Evolutionary conservation across 23 red algal genomes (phyloP).

Genomic region (Gracilaria gracilis): DNA sequence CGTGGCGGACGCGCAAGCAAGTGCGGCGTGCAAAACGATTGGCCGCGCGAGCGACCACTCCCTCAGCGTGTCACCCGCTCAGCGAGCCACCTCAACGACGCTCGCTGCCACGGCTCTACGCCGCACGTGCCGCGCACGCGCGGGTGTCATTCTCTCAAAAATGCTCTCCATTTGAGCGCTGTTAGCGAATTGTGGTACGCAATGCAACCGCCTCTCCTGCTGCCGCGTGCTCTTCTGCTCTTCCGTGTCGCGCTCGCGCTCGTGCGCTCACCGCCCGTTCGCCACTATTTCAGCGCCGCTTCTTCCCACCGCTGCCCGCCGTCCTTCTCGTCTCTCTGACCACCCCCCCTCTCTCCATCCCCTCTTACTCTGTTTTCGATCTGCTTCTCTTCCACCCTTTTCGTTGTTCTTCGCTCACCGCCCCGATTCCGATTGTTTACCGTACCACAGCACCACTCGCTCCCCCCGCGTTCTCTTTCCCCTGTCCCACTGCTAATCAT

Average conservation of each 20-base stretch:
- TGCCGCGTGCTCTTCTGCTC: neutral
- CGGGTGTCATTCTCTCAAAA: too few species aligned
- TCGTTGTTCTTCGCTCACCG: too few species aligned
- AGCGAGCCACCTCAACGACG: neutral
- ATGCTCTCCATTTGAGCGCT: too few species aligned
- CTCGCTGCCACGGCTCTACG: neutral
- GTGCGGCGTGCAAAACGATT: neutral
- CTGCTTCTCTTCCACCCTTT: neutral
- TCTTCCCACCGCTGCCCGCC: neutral
- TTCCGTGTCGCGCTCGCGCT: neutral
- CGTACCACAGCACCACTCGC: too few species aligned
- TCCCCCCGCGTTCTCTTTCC: too few species aligned
- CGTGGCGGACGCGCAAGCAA: neutral
- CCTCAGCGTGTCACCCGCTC: too few species aligned
- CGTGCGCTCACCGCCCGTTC: slow-evolving; percentile 15
- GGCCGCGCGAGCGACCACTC: neutral
- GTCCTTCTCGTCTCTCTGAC: neutral
- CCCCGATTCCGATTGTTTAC: too few species aligned
- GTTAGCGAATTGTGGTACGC: too few species aligned
- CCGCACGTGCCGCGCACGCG: neutral
- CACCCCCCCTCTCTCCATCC: neutral
- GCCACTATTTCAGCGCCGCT: slow-evolving; percentile 17
- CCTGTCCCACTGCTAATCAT: too few species aligned
- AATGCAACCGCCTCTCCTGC: neutral
- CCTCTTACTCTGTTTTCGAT: neutral